Evolutionary conservation across 495 filamentous ascomycete genomes (phyloP), one percentile per base, ranked within the genome.

Genomic region (Bombardia bombarda): DNA sequence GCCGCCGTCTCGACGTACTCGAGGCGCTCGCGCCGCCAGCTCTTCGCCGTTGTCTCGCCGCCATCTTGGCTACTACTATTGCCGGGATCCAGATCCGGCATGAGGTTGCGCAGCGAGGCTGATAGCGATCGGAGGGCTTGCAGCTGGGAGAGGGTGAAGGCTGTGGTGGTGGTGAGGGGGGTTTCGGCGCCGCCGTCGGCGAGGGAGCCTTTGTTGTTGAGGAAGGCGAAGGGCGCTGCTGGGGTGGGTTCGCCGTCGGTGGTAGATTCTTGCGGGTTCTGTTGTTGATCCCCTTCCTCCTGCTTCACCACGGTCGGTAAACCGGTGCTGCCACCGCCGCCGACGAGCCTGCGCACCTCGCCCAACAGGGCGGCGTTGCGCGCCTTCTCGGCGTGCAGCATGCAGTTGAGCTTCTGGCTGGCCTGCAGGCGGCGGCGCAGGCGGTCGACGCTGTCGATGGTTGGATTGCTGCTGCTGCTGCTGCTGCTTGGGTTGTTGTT

Each of bases 111-210:
- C 40, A 98, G 61, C 18, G 76, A 66, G 2, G 70, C 66, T 0
- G 87, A 70, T 3, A 88, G 66, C 3, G 75, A 65, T 40, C 86
- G 77, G 21, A 98, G 71, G 0, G 83, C 77, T 9, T 85, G 84
- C 9, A 96, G 70, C 61, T 98, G 92, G 1, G 81, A 83, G 14
- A 87, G 63, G 3, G 83, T 79, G 57, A 95, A 96, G 3, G 75
- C 77, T 0, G 88, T 80, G 4, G 87, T 83, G 0, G 86, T 89
- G 12, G 80, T 82, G 0, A 92, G 62, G 7, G 80, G 68, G 39
- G 72, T 56, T 28, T 61, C 59, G 20, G 59, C 58, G 26, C 59
- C 70, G 52, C 63, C 63, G 4, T 57, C 59, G 4, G 60, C 53
- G 4, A 74, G 62, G 31, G 53, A 56, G 33, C 65, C 61, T 28